Evolutionary conservation across 257 asterid genomes (phyloP).

Genomic region (Schizonepeta tenuifolia): DNA sequence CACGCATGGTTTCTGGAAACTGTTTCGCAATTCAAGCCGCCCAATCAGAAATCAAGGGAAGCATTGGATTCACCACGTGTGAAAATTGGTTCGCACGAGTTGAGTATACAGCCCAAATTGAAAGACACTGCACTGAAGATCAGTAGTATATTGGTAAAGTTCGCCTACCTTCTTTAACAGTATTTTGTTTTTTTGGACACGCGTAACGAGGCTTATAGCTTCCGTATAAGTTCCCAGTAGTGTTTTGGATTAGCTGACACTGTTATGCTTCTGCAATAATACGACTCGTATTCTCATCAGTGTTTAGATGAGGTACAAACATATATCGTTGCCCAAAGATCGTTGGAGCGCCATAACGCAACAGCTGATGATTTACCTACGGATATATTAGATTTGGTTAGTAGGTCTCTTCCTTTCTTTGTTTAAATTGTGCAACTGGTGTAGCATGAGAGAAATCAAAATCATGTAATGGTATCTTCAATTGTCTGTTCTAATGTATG

Average conservation of each 20-base stretch:
- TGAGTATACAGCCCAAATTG: slow-evolving; percentile 56
- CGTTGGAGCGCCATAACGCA: slow-evolving; percentile 44
- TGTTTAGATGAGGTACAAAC: slow-evolving; percentile 94
- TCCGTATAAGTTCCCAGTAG: neutral
- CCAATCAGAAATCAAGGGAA: slow-evolving; percentile 75
- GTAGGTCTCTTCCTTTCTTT: slow-evolving; percentile 35
- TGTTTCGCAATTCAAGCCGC: slow-evolving; percentile 56
- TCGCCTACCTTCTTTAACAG: neutral
- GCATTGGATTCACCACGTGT: slow-evolving; percentile 65
- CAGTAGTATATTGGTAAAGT: slow-evolving; percentile 71
- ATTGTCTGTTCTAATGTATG: neutral
- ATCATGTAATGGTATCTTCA: slow-evolving; percentile 19
- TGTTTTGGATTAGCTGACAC: slow-evolving; percentile 13
- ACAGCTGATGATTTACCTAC: slow-evolving; percentile 37
- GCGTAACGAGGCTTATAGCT: neutral
- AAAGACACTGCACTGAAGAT: slow-evolving; percentile 69
- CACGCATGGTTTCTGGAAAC: slow-evolving; percentile 77
- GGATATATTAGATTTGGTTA: slow-evolving; percentile 66
- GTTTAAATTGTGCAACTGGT: slow-evolving; percentile 15
- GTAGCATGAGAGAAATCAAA: slow-evolving; percentile 17
- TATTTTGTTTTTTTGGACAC: neutral
- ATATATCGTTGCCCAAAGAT: slow-evolving; percentile 75
- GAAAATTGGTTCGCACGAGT: slow-evolving; percentile 66
- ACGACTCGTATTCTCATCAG: slow-evolving; percentile 46
- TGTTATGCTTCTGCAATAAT: slow-evolving; percentile 25